Evolutionary conservation across 148 eudicot genomes (phyloP), one percentile per base, ranked within the genome.

Genomic region (Spergularia bocconei): DNA sequence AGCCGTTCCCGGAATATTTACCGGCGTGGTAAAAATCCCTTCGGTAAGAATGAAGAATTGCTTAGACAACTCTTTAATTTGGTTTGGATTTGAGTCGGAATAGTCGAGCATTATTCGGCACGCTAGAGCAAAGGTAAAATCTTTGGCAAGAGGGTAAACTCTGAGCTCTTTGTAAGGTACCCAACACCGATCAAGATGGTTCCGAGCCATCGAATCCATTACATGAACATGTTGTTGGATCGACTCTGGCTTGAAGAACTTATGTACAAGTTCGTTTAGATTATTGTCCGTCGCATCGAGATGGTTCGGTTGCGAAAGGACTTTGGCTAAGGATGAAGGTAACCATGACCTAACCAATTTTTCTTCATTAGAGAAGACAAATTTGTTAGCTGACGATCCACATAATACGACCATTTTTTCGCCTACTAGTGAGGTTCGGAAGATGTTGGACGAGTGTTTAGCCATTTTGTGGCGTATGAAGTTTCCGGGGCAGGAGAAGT

Each of bases 121-220:
- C 2, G 72, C 77, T 21, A 72, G 13, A 4, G 55, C 19, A 4
- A 72, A 56, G 13, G 72, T 66, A 17, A 39, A 73, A 50, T 78
- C 55, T 67, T 67, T 73, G 13, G 72, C 39, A 7, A 58, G 17
- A 65, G 68, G 67, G 51, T 54, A 59, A 21, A 78, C 73, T 51
- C 72, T 78, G 4, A 72, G 23, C 15, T 78, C 68, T 2, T 51
- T 7, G 14, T 23, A 0, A 48, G 77, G 77, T 1, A 41, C 7
- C 81, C 81, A 78, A 44, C 57, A 44, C 0, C 14, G 15, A 4
- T 52, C 52, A 36, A 71, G 4, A n/a, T 56, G 74, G 0, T 71
- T 51, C 1, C 63, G 50, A 38, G 63, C 48, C 29, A 14, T 38
- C 1, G 74, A 33, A 16, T 71, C 29, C 25, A 71, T 71, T 1